These are phyloP conservation scores for Kluyveromyces wickerhamii DNA, from an alignment of 805 yeast genomes.

Conservation along the genomic window DNA sequence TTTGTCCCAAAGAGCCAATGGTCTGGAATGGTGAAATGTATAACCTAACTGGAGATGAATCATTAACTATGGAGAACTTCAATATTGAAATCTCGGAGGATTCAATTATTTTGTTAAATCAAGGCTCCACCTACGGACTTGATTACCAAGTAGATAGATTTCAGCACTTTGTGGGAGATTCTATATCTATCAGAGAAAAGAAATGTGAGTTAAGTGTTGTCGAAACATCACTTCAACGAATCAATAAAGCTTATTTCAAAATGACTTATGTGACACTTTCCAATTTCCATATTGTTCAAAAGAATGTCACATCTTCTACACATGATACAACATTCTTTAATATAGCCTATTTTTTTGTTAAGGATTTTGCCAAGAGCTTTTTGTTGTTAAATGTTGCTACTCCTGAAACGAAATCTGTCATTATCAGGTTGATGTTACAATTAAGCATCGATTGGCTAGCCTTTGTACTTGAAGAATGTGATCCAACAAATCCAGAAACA, in stretches of 20 bases:
- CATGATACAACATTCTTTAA: slow-evolving; percentile 74
- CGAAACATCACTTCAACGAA: slow-evolving; percentile 60
- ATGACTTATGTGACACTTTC: slow-evolving; percentile 60
- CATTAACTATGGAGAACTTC: slow-evolving; percentile 25
- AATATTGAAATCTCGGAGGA: slow-evolving; percentile 16
- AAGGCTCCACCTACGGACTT: slow-evolving; percentile 55
- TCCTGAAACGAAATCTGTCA: slow-evolving; percentile 46
- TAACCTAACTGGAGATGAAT: slow-evolving; percentile 34
- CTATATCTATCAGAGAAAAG: slow-evolving; percentile 48
- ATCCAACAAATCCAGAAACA: slow-evolving; percentile 83
- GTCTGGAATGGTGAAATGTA: slow-evolving; percentile 84
- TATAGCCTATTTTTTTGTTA: slow-evolving; percentile 63
- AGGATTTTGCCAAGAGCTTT: slow-evolving; percentile 74
- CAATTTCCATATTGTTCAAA: slow-evolving; percentile 43
- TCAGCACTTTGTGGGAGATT: slow-evolving; percentile 47
- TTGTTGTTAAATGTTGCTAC: slow-evolving; percentile 55
- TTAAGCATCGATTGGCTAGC: slow-evolving; percentile 86
- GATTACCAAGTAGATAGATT: slow-evolving; percentile 50
- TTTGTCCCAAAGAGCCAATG: slow-evolving; percentile 76
- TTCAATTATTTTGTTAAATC: slow-evolving; percentile 27
- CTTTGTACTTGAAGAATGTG: slow-evolving; percentile 89
- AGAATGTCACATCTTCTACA: slow-evolving; percentile 47
- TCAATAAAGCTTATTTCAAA: slow-evolving; percentile 58
- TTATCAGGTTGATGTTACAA: slow-evolving; percentile 64
- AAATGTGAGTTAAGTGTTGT: slow-evolving; percentile 67